Evolutionary conservation across 2,329 filamentous ascomycete species (phyloP).

Genomic region (Zymoseptoria ardabiliae): DNA sequence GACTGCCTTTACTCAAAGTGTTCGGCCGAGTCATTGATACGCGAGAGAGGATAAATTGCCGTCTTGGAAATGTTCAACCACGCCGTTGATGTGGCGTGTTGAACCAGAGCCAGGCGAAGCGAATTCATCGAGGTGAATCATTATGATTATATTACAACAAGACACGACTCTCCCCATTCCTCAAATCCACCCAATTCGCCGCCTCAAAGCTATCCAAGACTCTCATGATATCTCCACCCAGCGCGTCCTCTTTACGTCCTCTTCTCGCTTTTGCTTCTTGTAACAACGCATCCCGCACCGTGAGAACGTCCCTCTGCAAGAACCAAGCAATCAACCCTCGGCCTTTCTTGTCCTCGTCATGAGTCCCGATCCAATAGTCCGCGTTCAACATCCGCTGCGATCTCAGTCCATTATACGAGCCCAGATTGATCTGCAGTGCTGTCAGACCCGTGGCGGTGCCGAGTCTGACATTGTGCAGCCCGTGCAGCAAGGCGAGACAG

Average conservation of each 20-base stretch:
- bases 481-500: slow-evolving; percentile 55
- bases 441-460: slow-evolving; percentile 22
- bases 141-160: slow-evolving; percentile 32
- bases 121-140: background rate
- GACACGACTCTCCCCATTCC: slow-evolving; percentile 50
- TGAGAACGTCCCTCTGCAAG: slow-evolving; percentile 38
- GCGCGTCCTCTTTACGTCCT: slow-evolving; percentile 29
- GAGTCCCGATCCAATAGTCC: slow-evolving; percentile 58
- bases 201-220: slow-evolving; percentile 34
- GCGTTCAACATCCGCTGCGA: slow-evolving; percentile 47
- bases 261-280: slow-evolving; percentile 33
- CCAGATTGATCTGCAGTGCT: slow-evolving; percentile 53
- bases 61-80: too few relatives aligned
- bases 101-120: too few relatives aligned
- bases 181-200: slow-evolving; percentile 45
- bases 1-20: too few relatives aligned
- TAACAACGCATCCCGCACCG: slow-evolving; percentile 42
- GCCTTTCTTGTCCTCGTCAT: slow-evolving; percentile 57
- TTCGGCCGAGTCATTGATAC: too few relatives aligned
- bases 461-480: slow-evolving; percentile 54
- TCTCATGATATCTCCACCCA: slow-evolving; percentile 25
- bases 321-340: slow-evolving; percentile 49
- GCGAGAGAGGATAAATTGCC: too few relatives aligned
- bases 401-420: slow-evolving; percentile 53
- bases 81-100: too few relatives aligned